These are phyloP conservation scores for Westerdykella ornata DNA, from an alignment of 2,329 filamentous ascomycete genomes.

Conservation along the genomic window DNA sequence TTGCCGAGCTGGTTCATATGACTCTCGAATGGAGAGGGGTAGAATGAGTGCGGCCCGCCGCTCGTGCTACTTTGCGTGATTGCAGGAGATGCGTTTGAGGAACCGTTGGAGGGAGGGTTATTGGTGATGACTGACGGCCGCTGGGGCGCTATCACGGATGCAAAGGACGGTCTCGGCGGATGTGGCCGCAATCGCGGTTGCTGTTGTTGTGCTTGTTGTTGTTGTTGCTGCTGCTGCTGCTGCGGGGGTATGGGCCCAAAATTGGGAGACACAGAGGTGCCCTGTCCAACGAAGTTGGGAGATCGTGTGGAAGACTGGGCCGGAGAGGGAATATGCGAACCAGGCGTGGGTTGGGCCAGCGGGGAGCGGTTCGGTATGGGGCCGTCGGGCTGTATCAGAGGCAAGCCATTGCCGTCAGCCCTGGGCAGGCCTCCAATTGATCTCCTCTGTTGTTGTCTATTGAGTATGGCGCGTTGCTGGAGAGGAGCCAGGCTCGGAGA, in stretches of 20 bases:
- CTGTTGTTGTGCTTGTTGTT: constrained; percentile 35
- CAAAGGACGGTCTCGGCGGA: constrained; percentile 44
- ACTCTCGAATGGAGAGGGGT: constrained; percentile 82
- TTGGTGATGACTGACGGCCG: constrained; percentile 34
- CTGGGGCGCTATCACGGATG: constrained; percentile 39
- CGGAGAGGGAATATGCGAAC: constrained; percentile 69
- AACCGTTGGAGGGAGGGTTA: constrained; percentile 31
- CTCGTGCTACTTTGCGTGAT: constrained; percentile 32
- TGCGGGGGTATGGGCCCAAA: constrained; percentile 49
- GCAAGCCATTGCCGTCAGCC: constrained; percentile 46
- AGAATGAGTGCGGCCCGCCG: constrained; percentile 53
- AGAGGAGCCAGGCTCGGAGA: constrained; percentile 56
- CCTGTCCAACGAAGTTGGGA: constrained; percentile 51
- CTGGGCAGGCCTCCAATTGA: constrained; percentile 72
- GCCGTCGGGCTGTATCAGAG: constrained; percentile 37
- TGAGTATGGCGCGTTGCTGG: constrained; percentile 73
- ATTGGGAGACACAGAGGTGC: constrained; percentile 55
- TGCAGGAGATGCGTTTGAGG: constrained; percentile 33
- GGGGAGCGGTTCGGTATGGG: constrained; percentile 53
- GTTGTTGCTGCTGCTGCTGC: constrained; percentile 43
- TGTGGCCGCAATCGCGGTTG: constrained; percentile 42
- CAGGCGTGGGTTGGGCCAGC: constrained; percentile 72
- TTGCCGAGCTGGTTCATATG: constrained; percentile 95
- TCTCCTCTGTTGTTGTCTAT: constrained; percentile 66
- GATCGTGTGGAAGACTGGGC: constrained; percentile 52